Conservation (phyloP, 164 flowering plant species). For the Akebia trifoliata region DNA sequence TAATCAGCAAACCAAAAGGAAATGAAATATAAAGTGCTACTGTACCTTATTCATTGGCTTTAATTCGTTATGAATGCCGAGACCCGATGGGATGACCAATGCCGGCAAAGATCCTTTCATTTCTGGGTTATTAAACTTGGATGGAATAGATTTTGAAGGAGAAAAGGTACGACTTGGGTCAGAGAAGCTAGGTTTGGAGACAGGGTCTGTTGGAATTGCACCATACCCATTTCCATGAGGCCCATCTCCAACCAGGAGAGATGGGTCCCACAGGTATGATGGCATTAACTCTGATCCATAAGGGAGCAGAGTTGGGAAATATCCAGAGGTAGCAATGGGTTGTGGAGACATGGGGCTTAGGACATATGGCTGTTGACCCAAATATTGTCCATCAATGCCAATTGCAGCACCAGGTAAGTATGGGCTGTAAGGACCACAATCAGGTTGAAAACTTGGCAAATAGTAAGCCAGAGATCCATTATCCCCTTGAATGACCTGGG, state of each 20-base stretch:
- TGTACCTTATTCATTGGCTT: constrained; percentile 41
- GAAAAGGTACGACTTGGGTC: constrained; percentile 22
- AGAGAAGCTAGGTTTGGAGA: constrained; percentile 25
- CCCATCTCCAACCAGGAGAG: constrained; percentile 33
- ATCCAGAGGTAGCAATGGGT: constrained; percentile 33
- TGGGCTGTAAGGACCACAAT: constrained; percentile 32
- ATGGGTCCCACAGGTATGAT: constrained; percentile 37
- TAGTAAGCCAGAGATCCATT: constrained; percentile 43
- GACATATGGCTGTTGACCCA: constrained; percentile 33
- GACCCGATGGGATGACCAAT: constrained; percentile 25
- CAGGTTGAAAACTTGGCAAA: constrained; percentile 42
- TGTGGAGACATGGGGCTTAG: constrained; percentile 29
- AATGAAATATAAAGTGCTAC: not conserved
- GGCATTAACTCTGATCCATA: constrained; percentile 41
- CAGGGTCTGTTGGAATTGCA: constrained; percentile 24
- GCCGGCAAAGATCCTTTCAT: constrained; percentile 21
- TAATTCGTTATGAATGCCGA: constrained; percentile 25
- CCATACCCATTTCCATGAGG: constrained; percentile 23
- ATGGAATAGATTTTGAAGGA: constrained; percentile 19
- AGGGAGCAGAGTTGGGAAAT: constrained; percentile 25
- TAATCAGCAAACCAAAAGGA: constrained; percentile 1
- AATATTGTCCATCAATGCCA: constrained; percentile 45
- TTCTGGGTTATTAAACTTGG: constrained; percentile 24
- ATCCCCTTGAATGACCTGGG: constrained; percentile 44
- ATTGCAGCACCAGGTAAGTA: constrained; percentile 31